Evolutionary conservation across 2,329 filamentous ascomycete genomes (phyloP), one percentile per base, ranked within the genome.

Genomic region (Xylaria arbuscula): DNA sequence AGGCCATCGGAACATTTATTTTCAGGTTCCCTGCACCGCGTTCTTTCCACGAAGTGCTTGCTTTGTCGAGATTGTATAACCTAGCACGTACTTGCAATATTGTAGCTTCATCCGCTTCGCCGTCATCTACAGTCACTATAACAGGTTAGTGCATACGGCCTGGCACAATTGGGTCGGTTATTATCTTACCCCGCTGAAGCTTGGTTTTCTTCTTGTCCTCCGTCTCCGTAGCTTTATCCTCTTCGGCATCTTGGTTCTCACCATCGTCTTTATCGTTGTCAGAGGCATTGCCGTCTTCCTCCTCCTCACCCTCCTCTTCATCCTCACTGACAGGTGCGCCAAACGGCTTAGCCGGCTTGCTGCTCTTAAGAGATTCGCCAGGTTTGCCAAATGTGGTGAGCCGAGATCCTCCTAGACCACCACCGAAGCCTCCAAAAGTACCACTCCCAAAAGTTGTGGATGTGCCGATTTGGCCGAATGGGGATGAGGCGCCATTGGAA

Each of bases 21-120:
- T 96, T 96, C 73, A 97, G 85, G 74, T 91, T 91, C 53, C 94
- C 94, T 3, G 90, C 87, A 13, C 94, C 94, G 61, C 94, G 90
- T 81, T 98, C 95, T 79, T 95, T 95, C 95, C 95, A 98, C 55
- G 89, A 90, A 63, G 87, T 87, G 54, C 85, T 86, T 42, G 85
- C 84, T 71, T 88, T 88, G 72, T 92, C 89, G 75, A 96, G 92
- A 66, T 91, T 87, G 82, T 93, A 98, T 67, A 98, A 88, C 80
- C 97, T 97, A 22, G 93, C 92, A 72, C 94, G 90, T 67, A 92
- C 89, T 53, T 89, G 87, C 76, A 95, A 88, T 57, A 93, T 82
- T 1, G 92, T 95, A 22, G 85, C 85, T 79, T 98, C 95, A 57
- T 89, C 89, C 75, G 94, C 90, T 81, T 98, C 95, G 64, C 95